These are phyloP conservation scores for Nyctanthes arbortristis DNA, from an alignment of 257 asterid species.

Conservation along the genomic window DNA sequence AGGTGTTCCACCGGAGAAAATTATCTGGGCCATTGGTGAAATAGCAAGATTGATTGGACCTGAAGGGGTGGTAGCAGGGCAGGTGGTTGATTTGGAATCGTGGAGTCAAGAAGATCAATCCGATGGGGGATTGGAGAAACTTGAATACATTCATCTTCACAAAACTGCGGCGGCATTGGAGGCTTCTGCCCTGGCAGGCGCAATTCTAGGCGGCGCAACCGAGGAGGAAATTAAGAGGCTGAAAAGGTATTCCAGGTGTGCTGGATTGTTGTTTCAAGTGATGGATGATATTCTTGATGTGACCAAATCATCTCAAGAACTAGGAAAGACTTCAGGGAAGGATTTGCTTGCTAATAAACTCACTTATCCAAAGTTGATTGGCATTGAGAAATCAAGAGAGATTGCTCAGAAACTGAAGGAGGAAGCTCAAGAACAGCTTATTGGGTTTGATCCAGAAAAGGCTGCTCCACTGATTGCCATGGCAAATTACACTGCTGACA, in stretches of 20 bases:
- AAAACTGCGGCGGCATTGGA: conserved; percentile 34
- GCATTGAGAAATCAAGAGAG: conserved; percentile 36
- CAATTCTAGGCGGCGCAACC: conserved; percentile 39
- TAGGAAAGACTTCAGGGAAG: conserved; percentile 40
- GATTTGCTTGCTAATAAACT: conserved; percentile 34
- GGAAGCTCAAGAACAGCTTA: conserved; percentile 37
- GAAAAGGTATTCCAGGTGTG: conserved; percentile 34
- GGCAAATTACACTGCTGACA: conserved; percentile 35
- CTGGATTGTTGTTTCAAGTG: conserved; percentile 44
- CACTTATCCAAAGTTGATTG: conserved; percentile 42
- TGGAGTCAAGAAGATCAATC: conserved; percentile 1
- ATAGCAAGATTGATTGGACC: conserved; percentile 30
- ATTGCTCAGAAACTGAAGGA: conserved; percentile 27
- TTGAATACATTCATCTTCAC: conserved; percentile 40
- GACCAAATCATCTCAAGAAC: conserved; percentile 32
- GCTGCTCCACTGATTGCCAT: conserved; percentile 41
- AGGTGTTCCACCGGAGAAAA: conserved; percentile 17
- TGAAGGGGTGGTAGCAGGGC: conserved; percentile 40
- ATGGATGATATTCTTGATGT: conserved; percentile 41
- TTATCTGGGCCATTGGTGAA: conserved; percentile 28
- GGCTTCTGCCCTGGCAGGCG: conserved; percentile 39
- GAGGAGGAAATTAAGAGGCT: conserved; percentile 34
- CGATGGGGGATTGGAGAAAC: conserved; percentile 20
- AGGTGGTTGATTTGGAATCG: conserved; percentile 29
- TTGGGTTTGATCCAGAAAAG: conserved; percentile 35